Evolutionary conservation across 495 filamentous ascomycete genomes (phyloP), one percentile per base, ranked within the genome.

Genomic region (Xylaria acuta): DNA sequence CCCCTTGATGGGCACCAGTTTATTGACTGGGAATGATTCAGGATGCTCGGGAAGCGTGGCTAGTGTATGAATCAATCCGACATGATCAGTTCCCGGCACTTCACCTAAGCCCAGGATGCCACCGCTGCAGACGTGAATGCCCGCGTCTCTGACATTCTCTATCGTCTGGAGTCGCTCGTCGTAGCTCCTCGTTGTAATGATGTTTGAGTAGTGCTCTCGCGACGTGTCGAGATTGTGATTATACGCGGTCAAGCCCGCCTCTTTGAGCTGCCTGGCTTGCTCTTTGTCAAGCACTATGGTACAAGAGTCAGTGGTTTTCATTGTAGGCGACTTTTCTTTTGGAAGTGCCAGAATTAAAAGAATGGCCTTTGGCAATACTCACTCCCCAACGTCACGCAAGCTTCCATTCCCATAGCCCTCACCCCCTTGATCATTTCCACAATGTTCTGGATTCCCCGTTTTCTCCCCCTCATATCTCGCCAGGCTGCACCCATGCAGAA

Each of bases 401-500:
- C 90, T 78, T 97, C 93, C 92, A 97, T 94, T 45, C 88, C 91
- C 87, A 97, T 87, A 0, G 82, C 92, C 43, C 90, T 84, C 22
- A 97, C 91, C 0, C 93, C 93, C 16, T 87, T 83, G 3, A 97
- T 87, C 93, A 97, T 97, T 65, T 86, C 88, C 80, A 91, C 92
- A 79, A 95, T 89, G 74, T 94, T 93, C 77, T 88, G 88, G 30
- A 97, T 83, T 69, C 87, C 89, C 20, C 88, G 91, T 83, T 94
- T 94, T 71, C 93, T 91, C 41, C 93, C 93, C 6, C 92, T 91
- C 93, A 97, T 97, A 81, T 97, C 93, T 25, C 93, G 85, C 93
- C 93, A 97, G 1, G 93, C 93, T 18, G 93, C 93, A 25, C 93
- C 93, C 93, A 95, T 95, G 83, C 93, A 97, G 86, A 97, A 97